Conservation (phyloP, 345 rosid species). For the Lenwebbia sp. region DNA sequence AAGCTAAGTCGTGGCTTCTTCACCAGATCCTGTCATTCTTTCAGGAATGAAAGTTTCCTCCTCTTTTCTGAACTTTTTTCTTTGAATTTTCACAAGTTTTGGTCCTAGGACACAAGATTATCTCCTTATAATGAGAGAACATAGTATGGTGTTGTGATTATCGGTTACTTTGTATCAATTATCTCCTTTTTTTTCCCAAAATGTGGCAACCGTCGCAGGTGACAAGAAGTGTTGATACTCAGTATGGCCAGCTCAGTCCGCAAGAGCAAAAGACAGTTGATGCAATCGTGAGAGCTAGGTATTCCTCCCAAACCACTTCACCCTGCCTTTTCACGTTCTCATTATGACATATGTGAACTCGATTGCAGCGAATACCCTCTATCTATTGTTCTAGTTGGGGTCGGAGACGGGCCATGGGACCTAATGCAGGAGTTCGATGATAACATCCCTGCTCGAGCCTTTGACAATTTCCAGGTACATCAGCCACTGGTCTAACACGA, state of each 20-base stretch:
- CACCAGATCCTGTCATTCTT: not conserved
- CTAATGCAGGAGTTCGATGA: constrained; percentile 92
- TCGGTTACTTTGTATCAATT: not conserved
- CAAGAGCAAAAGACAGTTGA: constrained; percentile 78
- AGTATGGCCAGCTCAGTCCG: constrained; percentile 48
- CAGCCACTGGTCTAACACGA: not conserved
- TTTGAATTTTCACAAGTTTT: not conserved
- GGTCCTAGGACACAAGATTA: not conserved
- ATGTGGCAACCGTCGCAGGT: constrained; percentile 24
- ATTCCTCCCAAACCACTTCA: not conserved
- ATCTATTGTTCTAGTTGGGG: constrained; percentile 85
- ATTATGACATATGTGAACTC: not conserved
- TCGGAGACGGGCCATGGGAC: constrained; percentile 98
- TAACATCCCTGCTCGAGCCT: constrained; percentile 79
- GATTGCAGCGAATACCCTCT: constrained; percentile 62
- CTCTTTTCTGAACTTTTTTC: not conserved
- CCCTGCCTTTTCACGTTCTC: not conserved
- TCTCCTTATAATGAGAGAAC: not conserved
- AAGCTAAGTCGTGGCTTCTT: not conserved
- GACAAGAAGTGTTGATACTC: constrained; percentile 75
- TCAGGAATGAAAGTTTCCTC: not conserved
- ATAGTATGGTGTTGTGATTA: not conserved
- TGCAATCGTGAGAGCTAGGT: constrained; percentile 91
- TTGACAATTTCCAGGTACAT: constrained; percentile 76
- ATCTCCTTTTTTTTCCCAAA: not conserved